phyloP scores from a whole-genome alignment of 441 rosid species.

The Aquilaria agallochum region DNA sequence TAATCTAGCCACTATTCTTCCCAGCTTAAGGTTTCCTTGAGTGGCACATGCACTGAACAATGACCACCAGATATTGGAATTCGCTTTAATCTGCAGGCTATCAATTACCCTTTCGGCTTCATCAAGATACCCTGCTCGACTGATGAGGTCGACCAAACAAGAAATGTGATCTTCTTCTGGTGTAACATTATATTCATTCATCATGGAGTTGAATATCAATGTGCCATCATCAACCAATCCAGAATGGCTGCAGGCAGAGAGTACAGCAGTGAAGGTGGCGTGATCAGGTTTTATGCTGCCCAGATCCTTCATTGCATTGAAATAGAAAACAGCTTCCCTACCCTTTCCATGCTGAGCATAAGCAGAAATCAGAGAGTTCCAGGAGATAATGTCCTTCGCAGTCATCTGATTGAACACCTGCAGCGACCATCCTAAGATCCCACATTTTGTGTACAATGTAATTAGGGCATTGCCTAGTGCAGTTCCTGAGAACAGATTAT shows the following conservation, averaged over 20 bases:
- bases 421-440: slow-evolving; percentile 33
- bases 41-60: slow-evolving; percentile 66
- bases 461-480: slow-evolving; percentile 46
- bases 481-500: slow-evolving; percentile 24
- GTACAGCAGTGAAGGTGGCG: slow-evolving; percentile 48
- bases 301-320: slow-evolving; percentile 34
- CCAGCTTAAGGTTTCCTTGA: slow-evolving; percentile 49
- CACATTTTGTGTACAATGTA: slow-evolving; percentile 54
- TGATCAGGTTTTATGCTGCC: slow-evolving; percentile 33
- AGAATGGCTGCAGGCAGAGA: slow-evolving; percentile 62
- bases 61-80: slow-evolving; percentile 40
- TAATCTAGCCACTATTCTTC: slow-evolving; percentile 43
- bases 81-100: slow-evolving; percentile 19
- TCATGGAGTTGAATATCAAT: slow-evolving; percentile 39
- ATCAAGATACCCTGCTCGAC: slow-evolving; percentile 55
- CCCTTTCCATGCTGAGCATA: slow-evolving; percentile 58
- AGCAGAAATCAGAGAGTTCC: slow-evolving; percentile 58
- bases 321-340: slow-evolving; percentile 35
- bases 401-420: slow-evolving; percentile 36
- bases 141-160: slow-evolving; percentile 61
- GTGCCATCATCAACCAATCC: slow-evolving; percentile 48
- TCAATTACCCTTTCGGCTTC: slow-evolving; percentile 42
- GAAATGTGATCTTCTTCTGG: slow-evolving; percentile 51
- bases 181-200: slow-evolving; percentile 22
- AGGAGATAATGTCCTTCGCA: slow-evolving; percentile 41